These are phyloP conservation scores for Apiospora rasikravindrae DNA, from an alignment of 2,329 filamentous ascomycete genomes.

Conservation along the genomic window DNA sequence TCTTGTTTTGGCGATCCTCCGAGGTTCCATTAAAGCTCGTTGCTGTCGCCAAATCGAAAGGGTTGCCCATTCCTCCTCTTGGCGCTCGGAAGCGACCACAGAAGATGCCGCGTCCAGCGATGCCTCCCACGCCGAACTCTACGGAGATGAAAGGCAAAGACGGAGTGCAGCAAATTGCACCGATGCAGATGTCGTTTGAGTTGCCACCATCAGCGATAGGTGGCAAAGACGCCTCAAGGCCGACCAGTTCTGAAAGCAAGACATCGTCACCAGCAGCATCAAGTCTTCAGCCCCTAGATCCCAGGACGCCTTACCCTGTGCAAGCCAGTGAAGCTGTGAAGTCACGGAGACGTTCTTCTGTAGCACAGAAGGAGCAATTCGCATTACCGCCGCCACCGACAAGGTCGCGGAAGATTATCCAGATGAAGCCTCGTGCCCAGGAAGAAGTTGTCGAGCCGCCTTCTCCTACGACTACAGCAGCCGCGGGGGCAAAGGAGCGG, in stretches of 20 bases:
- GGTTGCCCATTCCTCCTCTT: background rate
- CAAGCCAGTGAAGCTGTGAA: slow-evolving; percentile 56
- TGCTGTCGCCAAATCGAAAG: background rate
- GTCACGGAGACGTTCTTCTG: slow-evolving; percentile 57
- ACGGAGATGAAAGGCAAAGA: slow-evolving; percentile 79
- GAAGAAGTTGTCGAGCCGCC: slow-evolving; percentile 39
- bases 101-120: slow-evolving; percentile 68
- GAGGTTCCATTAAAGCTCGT: too few relatives aligned
- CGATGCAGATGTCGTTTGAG: slow-evolving; percentile 72
- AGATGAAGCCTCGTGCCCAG: slow-evolving; percentile 80
- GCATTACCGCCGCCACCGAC: slow-evolving; percentile 90
- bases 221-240: slow-evolving; percentile 49
- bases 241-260: slow-evolving; percentile 48
- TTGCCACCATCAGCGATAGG: slow-evolving; percentile 77
- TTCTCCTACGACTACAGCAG: background rate
- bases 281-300: slow-evolving; percentile 22
- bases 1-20: background rate
- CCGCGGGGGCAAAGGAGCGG: slow-evolving; percentile 26
- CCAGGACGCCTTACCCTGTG: slow-evolving; percentile 47
- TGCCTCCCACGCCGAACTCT: slow-evolving; percentile 78
- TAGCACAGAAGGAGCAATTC: slow-evolving; percentile 67
- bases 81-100: background rate
- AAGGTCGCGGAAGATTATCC: slow-evolving; percentile 92
- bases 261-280: slow-evolving; percentile 35
- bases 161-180: slow-evolving; percentile 62